phyloP scores from a whole-genome alignment of 495 filamentous ascomycete species.

The Hypomontagnella submonticulosa region DNA sequence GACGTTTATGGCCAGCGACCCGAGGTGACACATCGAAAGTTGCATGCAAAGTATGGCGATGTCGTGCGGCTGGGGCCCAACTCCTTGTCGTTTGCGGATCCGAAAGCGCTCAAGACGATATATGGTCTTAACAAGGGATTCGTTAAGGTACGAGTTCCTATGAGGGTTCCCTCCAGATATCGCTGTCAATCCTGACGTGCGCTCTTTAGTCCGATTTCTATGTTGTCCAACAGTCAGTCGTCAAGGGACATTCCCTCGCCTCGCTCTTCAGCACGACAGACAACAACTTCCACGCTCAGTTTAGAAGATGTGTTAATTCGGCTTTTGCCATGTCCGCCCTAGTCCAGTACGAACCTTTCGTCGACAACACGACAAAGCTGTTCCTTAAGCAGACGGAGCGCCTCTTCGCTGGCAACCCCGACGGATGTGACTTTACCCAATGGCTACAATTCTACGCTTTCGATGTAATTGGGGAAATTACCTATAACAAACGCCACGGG shows the following conservation, averaged over 20 bases:
- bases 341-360: constrained; percentile 78
- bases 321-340: constrained; percentile 80
- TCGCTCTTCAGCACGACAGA: constrained; percentile 84
- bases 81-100: constrained; percentile 72
- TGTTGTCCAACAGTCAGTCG: constrained; percentile 71
- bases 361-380: constrained; percentile 71
- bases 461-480: constrained; percentile 78
- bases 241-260: constrained; percentile 70
- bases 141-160: constrained; percentile 65
- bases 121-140: constrained; percentile 89
- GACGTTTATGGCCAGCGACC: constrained; percentile 71
- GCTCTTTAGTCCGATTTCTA: constrained; percentile 75
- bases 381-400: constrained; percentile 72
- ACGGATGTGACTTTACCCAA: constrained; percentile 70
- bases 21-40: constrained; percentile 70
- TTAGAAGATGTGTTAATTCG: constrained; percentile 74
- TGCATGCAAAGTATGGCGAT: constrained; percentile 78
- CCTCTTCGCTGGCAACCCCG: constrained; percentile 63
- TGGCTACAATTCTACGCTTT: constrained; percentile 87
- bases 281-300: constrained; percentile 76
- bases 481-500: constrained; percentile 71
- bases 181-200: constrained; percentile 32
- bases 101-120: constrained; percentile 74
- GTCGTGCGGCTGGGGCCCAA: constrained; percentile 78
- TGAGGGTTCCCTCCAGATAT: constrained; percentile 4